Base-by-base conservation (phyloP, 305 asterid genomes). In the Plantago lanceolata region DNA sequence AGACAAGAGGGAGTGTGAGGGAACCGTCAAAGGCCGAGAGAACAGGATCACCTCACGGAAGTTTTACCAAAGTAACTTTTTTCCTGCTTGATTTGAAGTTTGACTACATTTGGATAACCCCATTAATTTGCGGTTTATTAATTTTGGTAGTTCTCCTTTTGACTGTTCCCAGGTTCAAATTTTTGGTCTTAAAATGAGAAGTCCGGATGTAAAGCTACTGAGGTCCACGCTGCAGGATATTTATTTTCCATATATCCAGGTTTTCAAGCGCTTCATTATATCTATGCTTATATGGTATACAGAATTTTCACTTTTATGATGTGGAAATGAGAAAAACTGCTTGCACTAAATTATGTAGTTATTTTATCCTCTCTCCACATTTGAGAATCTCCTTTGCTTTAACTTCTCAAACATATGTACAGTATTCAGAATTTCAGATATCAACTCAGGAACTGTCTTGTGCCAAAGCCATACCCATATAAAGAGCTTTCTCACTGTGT, bases 171-270 rank as follows among this genome's bases (percentile, higher is more conserved):
- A 89, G 97, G 84, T 89, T 55, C 89, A 81, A 67, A 80, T 87
- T 28, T 74, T 76, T 40, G 81, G 79, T 55, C 85, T 82, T 43
- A 75, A 55, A 65, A 68, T 67, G 79, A 73, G 69, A 37, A 45
- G 15, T 26, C 5, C 47, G 60, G 74, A 67, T 48, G 13, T 78
- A 44, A 28, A 48, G 19, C 73, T 63, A 35, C 74, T 89, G 20
- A 78, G 43, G 59, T 48, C 76, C 77, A 70, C 62, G 51, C 67
- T 89, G 71, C 83, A 89, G 75, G 97, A 87, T 73, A 85, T 89
- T 48, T 89, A 87, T 79, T 89, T 87, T 74, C 97, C 97, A 0
- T 89, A 87, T 72, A 82, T 89, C 70, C 95, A 89, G 97, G 95
- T 87, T 62, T 67, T 24, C 6, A 48, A 53, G 69, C 67, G 8